Evolutionary conservation across 345 rosid species (phyloP).

Genomic region (Dovyalis caffra): DNA sequence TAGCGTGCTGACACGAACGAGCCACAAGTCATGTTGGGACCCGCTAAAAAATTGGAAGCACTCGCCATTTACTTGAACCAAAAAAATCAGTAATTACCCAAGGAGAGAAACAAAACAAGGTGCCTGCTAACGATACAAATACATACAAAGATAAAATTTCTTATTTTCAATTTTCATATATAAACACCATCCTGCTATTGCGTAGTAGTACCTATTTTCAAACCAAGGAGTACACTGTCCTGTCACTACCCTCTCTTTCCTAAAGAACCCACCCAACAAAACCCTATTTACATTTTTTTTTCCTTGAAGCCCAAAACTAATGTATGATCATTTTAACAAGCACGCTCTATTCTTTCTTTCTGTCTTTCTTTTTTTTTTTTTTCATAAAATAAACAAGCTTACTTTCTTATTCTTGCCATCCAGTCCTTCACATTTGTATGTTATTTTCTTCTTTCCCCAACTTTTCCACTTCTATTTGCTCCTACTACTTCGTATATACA

Average conservation of each 20-base stretch:
- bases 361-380: not conserved
- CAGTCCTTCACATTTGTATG: not conserved
- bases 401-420: not conserved
- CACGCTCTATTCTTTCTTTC: conserved; percentile 2
- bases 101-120: not conserved
- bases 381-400: not conserved
- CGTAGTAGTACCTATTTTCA: not conserved
- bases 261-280: not conserved
- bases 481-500: conserved; percentile 25
- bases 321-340: conserved; percentile 12
- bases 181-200: not conserved
- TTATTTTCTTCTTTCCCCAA: conserved; percentile 12
- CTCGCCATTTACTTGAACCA: not conserved
- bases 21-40: not conserved
- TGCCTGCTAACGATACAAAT: not conserved
- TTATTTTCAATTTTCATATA: not conserved
- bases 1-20: conserved; percentile 20
- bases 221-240: not conserved
- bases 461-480: conserved; percentile 1
- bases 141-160: not conserved
- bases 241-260: not conserved
- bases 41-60: not conserved
- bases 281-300: conserved; percentile 26
- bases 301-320: conserved; percentile 25
- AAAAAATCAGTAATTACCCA: not conserved